Base-by-base conservation (phyloP, 768 basidiomycete species). In the Boletus patriciae region DNA sequence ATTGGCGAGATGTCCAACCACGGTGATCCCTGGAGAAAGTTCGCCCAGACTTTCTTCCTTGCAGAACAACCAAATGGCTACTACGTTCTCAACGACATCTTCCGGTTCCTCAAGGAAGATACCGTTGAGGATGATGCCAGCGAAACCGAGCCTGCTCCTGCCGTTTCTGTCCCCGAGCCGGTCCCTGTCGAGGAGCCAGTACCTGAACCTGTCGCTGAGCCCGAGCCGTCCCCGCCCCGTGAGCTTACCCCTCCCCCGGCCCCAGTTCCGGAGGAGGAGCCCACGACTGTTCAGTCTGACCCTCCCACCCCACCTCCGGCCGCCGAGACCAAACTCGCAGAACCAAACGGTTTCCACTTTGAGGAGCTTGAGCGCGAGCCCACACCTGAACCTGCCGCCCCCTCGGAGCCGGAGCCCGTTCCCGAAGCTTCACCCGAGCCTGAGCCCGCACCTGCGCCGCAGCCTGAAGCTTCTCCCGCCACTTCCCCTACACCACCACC, bases 81-180 rank as follows among this genome's bases (percentile, higher is more conserved):
- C 79, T 99, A 96, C 71, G 97, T 99, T 62, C 87, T 99, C 76
- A 99, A 99, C 76, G 97, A 99, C 78, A 98, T 98, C 78, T 99
- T 98, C 87, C 90, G 97, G 58, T 98, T 97, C 82, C 80, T 99
- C 61, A 98, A 97, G 79, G 97, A 98, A 77, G 94, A 98, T 69
- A 77, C 83, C 9, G 87, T 91, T 52, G 93, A 93, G 62, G 93
- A 92, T 54, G 90, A 90, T 45, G 81, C 70, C 69, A 76, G 73
- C 59, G 86, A 81, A 51, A 60, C 80, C 36, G 73, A 77, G 34
- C 76, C 73, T 18, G 74, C 71, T 27, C 65, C 69, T 9, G 34
- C 65, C 10, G 64, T 74, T 44, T 59, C 73, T 29, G 65, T 64
- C 42, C 66, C 74, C 29, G 78, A 77, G 23, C 66, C 76, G 48